phyloP scores from a whole-genome alignment of 2,329 filamentous ascomycete genomes.

The Paraphoma chrysanthemicola region DNA sequence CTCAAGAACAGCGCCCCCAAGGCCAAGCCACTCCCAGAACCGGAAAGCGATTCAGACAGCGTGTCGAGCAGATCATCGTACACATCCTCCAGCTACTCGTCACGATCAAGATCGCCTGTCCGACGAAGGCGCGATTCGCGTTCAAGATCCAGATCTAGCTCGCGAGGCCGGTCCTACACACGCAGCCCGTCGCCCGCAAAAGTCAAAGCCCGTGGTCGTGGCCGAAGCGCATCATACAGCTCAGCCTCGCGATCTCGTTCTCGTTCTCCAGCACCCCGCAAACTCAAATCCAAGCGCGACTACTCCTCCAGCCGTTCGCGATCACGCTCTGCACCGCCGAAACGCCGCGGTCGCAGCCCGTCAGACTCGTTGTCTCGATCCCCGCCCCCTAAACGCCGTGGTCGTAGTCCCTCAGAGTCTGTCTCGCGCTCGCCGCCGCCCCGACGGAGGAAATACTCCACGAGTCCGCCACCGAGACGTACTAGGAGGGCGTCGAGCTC shows the following conservation, averaged over 20 bases:
- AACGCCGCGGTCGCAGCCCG: slow-evolving; percentile 27
- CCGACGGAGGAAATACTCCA: slow-evolving; percentile 13
- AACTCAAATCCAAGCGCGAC: slow-evolving; percentile 16
- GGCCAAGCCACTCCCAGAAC: slow-evolving; percentile 65
- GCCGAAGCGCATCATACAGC: slow-evolving; percentile 27
- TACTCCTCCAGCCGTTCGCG: slow-evolving; percentile 40
- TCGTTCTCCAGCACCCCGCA: slow-evolving; percentile 28
- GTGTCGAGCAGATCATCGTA: slow-evolving; percentile 45
- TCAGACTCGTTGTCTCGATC: slow-evolving; percentile 24
- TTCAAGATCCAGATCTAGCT: slow-evolving; percentile 35
- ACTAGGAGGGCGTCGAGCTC: slow-evolving; percentile 13
- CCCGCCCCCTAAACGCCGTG: slow-evolving; percentile 31
- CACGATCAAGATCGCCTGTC: slow-evolving; percentile 22
- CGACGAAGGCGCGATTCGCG: slow-evolving; percentile 31
- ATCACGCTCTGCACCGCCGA: slow-evolving; percentile 26
- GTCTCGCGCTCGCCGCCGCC: slow-evolving; percentile 19
- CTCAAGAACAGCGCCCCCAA: slow-evolving; percentile 85
- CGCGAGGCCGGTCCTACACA: slow-evolving; percentile 38
- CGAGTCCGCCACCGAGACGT: slow-evolving; percentile 17
- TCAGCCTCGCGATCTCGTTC: slow-evolving; percentile 29
- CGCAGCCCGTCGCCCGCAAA: slow-evolving; percentile 33
- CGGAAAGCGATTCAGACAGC: slow-evolving; percentile 43
- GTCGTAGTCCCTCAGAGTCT: slow-evolving; percentile 23
- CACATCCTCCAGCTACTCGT: slow-evolving; percentile 33
- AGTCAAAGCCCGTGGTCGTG: slow-evolving; percentile 11